A percentile compares a stretch with the other conserved stretches of the same genome.
These are phyloP conservation scores for Pascua sp. DNA, from an alignment of 1,284 basidiomycete genomes.

Conservation along the genomic window DNA sequence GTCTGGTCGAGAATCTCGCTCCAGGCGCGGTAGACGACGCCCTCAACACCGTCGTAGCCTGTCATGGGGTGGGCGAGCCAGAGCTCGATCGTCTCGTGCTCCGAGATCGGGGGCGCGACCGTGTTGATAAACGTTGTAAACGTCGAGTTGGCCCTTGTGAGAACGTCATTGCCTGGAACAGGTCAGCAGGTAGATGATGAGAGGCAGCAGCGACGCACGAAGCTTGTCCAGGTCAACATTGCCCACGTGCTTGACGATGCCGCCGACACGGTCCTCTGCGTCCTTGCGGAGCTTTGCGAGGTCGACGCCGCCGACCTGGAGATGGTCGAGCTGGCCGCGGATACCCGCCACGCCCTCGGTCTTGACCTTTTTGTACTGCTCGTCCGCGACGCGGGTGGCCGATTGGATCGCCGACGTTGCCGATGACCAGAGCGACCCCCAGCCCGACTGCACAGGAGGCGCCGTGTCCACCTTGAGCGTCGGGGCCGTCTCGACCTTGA, in stretches of 20 bases:
- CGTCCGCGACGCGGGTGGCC: conserved; percentile 72
- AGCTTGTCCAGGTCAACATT: conserved; percentile 78
- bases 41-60: conserved; percentile 92
- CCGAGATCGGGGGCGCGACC: conserved; percentile 95
- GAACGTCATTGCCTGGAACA: conserved; percentile 73
- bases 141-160: conserved; percentile 77
- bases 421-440: conserved; percentile 72
- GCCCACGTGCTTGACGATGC: conserved; percentile 59
- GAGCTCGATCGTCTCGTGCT: conserved; percentile 95
- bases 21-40: conserved; percentile 82
- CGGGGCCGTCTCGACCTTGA: neutral
- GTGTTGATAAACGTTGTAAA: conserved; percentile 87
- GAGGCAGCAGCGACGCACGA: too few species aligned
- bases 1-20: conserved; percentile 84
- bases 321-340: conserved; percentile 21
- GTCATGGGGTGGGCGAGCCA: conserved; percentile 95
- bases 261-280: conserved; percentile 49
- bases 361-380: conserved; percentile 62
- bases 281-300: conserved; percentile 70
- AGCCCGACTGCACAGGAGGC: conserved; percentile 21
- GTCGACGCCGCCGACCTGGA: conserved; percentile 65
- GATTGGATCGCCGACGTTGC: conserved; percentile 83
- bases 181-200: neutral
- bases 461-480: neutral
- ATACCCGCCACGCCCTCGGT: conserved; percentile 57